phyloP scores from a whole-genome alignment of 768 basidiomycete species.

The Suillus subluteus region DNA sequence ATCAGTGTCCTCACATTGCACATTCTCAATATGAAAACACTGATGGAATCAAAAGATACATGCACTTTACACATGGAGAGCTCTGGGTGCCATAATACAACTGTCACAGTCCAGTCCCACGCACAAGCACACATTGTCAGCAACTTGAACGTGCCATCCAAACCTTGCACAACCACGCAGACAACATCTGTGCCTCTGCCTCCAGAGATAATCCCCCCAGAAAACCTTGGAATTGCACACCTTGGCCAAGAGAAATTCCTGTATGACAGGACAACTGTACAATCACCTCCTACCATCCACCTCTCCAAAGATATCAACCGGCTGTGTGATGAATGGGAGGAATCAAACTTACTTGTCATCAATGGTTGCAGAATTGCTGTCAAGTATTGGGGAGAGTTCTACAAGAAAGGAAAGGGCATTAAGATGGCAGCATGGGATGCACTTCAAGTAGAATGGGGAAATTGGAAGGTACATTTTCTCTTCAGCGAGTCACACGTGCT shows the following conservation, averaged over 20 bases:
- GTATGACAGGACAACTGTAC: neutral
- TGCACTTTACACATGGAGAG: too few relatives aligned
- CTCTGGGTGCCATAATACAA: too few relatives aligned
- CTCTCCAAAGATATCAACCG: slow-evolving; percentile 17
- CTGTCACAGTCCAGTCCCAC: too few relatives aligned
- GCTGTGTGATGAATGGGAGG: slow-evolving; percentile 23
- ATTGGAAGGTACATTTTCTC: slow-evolving; percentile 15
- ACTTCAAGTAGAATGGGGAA: slow-evolving; percentile 17
- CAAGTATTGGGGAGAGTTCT: slow-evolving; percentile 21
- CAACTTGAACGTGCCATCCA: too few relatives aligned
- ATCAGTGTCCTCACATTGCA: too few relatives aligned
- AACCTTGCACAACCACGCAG: too few relatives aligned
- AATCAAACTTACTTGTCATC: slow-evolving; percentile 16
- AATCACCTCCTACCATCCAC: neutral
- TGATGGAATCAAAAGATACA: too few relatives aligned
- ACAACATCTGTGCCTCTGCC: too few relatives aligned
- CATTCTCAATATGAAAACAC: too few relatives aligned
- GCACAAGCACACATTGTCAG: too few relatives aligned
- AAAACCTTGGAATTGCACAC: neutral
- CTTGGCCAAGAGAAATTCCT: neutral
- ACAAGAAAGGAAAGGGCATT: slow-evolving; percentile 15
- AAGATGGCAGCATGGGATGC: slow-evolving; percentile 17
- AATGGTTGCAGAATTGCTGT: slow-evolving; percentile 17
- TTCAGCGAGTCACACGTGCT: neutral
- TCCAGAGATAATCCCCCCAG: too few relatives aligned